These are phyloP conservation scores for Cladosporium sp. DNA, from an alignment of 2,329 filamentous ascomycete species.

Conservation along the genomic window DNA sequence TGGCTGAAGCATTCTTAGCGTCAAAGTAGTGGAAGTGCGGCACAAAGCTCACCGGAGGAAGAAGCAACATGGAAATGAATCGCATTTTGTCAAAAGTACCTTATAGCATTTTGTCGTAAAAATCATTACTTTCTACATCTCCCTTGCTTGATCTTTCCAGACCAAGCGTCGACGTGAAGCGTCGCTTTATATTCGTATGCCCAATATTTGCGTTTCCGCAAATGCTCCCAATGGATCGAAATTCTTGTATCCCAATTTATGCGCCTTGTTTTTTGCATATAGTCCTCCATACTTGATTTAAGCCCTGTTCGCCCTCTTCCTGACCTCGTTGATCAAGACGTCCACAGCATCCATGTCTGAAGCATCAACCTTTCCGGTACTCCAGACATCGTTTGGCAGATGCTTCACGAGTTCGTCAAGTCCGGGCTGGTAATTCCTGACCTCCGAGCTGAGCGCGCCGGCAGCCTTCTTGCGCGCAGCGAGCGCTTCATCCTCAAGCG, in stretches of 20 bases:
- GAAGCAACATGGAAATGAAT: neutral
- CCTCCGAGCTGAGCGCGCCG: constrained; percentile 79
- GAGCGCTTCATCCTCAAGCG: constrained; percentile 55
- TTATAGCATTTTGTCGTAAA: neutral
- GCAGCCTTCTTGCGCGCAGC: constrained; percentile 79
- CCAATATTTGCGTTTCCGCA: too few relatives aligned
- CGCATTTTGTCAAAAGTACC: neutral
- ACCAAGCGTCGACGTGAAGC: too few relatives aligned
- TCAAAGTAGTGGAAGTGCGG: neutral
- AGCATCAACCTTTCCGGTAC: constrained; percentile 62
- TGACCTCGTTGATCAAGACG: constrained; percentile 24
- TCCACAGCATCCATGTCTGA: constrained; percentile 84
- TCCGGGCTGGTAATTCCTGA: constrained; percentile 83
- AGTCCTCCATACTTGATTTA: neutral
- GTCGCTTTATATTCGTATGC: too few relatives aligned
- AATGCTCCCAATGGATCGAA: too few relatives aligned
- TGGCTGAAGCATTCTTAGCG: neutral
- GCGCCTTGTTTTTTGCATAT: neutral
- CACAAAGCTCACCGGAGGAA: neutral
- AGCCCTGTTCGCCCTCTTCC: constrained; percentile 6
- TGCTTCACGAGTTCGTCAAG: constrained; percentile 63
- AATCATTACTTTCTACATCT: neutral
- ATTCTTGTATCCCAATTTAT: neutral
- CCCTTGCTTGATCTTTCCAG: too few relatives aligned
- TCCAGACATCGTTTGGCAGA: constrained; percentile 58